Conservation (phyloP, 805 yeast genomes). For the Kazachstania africana region DNA sequence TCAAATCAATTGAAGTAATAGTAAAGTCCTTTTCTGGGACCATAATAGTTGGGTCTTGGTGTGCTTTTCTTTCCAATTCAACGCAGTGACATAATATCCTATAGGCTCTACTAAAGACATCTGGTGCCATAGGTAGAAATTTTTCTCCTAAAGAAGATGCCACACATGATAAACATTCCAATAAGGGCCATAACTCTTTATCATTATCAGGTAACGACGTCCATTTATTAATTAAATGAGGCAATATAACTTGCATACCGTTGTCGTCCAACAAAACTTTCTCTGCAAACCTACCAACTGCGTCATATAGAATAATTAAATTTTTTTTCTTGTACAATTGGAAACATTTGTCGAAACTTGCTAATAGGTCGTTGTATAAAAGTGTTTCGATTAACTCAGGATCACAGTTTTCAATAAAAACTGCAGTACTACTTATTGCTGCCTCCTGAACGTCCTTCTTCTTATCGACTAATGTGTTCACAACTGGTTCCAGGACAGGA, state of each 20-base stretch:
- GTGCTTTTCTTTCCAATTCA: constrained; percentile 50
- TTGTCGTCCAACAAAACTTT: constrained; percentile 47
- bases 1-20: constrained; percentile 76
- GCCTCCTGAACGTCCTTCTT: constrained; percentile 94
- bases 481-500: constrained; percentile 68
- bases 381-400: constrained; percentile 48
- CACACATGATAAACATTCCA: constrained; percentile 86
- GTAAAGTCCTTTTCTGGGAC: constrained; percentile 86
- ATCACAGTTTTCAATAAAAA: constrained; percentile 70
- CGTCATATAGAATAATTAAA: constrained; percentile 73
- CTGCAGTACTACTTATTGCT: constrained; percentile 79
- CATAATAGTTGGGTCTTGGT: constrained; percentile 51
- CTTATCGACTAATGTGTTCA: constrained; percentile 64
- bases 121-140: constrained; percentile 81
- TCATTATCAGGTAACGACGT: constrained; percentile 62
- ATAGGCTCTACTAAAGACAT: constrained; percentile 71
- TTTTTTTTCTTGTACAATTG: constrained; percentile 70
- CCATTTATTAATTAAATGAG: constrained; percentile 81
- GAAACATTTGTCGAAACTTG: constrained; percentile 66
- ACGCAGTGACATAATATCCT: constrained; percentile 59
- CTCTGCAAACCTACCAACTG: constrained; percentile 82
- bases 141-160: constrained; percentile 77
- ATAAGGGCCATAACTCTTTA: constrained; percentile 76
- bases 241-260: constrained; percentile 53
- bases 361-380: constrained; percentile 48